These are phyloP conservation scores for Pelagomonas calceolata DNA, from an alignment of 108 stramenopile genomes.

Conservation along the genomic window DNA sequence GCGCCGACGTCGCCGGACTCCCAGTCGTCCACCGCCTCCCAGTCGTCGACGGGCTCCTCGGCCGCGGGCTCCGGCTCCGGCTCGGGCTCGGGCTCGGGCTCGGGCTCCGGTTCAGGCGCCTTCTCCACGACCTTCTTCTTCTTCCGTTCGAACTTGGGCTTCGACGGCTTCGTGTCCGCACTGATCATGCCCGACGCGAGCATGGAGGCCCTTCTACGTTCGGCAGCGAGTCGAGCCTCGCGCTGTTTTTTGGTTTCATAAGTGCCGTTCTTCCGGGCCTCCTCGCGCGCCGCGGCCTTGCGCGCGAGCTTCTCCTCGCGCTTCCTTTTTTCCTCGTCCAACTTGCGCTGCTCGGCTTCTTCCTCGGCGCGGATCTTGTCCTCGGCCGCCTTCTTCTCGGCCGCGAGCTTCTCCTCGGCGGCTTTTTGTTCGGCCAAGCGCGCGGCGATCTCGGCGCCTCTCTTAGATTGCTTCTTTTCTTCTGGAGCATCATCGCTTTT, in stretches of 20 bases:
- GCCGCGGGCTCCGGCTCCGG: slow-evolving; percentile 8
- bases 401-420: slow-evolving; percentile 59
- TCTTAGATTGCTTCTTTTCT: slow-evolving; percentile 23
- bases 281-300: slow-evolving; percentile 58
- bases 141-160: slow-evolving; percentile 17
- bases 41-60: not conserved
- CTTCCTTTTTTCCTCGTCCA: slow-evolving; percentile 47
- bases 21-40: slow-evolving; percentile 44
- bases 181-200: slow-evolving; percentile 67
- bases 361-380: slow-evolving; percentile 15
- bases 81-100: slow-evolving; percentile 14
- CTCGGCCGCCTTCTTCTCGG: slow-evolving; percentile 61
- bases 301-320: slow-evolving; percentile 16
- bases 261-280: slow-evolving; percentile 45
- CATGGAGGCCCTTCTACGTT: slow-evolving; percentile 67
- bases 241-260: slow-evolving; percentile 83
- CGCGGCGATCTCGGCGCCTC: slow-evolving; percentile 67
- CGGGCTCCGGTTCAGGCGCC: slow-evolving; percentile 1
- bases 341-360: slow-evolving; percentile 37
- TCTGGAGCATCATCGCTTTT: slow-evolving; percentile 35
- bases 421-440: slow-evolving; percentile 70
- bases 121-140: slow-evolving; percentile 21
- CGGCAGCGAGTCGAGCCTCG: slow-evolving; percentile 56
- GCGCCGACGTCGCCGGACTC: slow-evolving; percentile 24
- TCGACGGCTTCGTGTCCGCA: slow-evolving; percentile 15